Evolutionary conservation across 257 asterid genomes (phyloP).

Genomic region (Anisodus acutangulus): DNA sequence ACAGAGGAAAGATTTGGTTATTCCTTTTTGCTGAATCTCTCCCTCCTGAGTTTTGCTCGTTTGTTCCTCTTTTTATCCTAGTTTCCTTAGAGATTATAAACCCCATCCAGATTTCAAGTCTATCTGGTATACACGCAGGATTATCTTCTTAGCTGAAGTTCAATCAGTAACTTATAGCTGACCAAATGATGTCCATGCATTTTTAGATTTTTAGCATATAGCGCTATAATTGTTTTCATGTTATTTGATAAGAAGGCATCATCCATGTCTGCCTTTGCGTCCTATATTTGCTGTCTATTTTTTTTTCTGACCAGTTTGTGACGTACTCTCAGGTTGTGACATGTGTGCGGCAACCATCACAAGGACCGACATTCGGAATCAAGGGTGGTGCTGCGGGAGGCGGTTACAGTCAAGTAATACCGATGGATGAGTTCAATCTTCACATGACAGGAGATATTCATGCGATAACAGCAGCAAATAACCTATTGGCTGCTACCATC

Average conservation of each 20-base stretch:
- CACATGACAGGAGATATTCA: conserved; percentile 97
- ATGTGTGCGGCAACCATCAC: conserved; percentile 92
- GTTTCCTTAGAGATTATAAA: not conserved
- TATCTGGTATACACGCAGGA: not conserved
- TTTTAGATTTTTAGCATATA: not conserved
- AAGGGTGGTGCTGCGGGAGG: conserved; percentile 99
- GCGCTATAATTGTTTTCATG: not conserved
- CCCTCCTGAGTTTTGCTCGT: not conserved
- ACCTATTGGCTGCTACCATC: conserved; percentile 96
- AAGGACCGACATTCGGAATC: conserved; percentile 97
- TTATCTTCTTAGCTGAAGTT: not conserved
- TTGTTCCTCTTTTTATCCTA: not conserved
- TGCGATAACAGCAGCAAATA: conserved; percentile 97
- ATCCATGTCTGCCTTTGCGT: conserved; percentile 1
- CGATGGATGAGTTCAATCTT: conserved; percentile 99
- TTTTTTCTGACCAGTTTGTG: not conserved
- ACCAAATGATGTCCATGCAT: not conserved
- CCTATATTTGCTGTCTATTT: conserved; percentile 10
- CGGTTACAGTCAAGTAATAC: conserved; percentile 98
- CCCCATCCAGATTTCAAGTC: not conserved
- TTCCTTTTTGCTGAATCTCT: conserved; percentile 11
- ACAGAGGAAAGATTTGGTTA: not conserved
- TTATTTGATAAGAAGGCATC: not conserved
- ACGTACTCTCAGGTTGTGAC: conserved; percentile 69
- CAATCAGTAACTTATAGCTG: conserved; percentile 13